Percentiles rank a stretch among this genome's conserved stretches.
phyloP scores from a whole-genome alignment of 257 asterid species.

The Ilex aquifolium region DNA sequence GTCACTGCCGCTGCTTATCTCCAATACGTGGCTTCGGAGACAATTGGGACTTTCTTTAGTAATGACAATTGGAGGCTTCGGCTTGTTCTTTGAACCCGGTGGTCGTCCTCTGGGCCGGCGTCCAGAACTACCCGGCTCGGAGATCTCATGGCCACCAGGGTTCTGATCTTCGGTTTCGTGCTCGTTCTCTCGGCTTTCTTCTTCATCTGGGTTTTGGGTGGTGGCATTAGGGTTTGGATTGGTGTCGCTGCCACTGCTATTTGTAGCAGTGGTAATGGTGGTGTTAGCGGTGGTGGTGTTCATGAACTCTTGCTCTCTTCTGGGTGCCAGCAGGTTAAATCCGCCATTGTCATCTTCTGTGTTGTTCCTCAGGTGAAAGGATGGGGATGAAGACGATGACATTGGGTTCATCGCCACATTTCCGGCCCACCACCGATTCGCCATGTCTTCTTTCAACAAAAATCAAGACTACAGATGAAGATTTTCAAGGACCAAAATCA shows the following conservation, averaged over 20 bases:
- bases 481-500: no score
- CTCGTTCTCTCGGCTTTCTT: slow-evolving; percentile 21
- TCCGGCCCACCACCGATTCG: slow-evolving; percentile 80
- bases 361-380: slow-evolving; percentile 40
- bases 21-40: slow-evolving; percentile 70
- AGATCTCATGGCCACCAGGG: slow-evolving; percentile 40
- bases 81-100: slow-evolving; percentile 65
- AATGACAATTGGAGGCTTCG: slow-evolving; percentile 59
- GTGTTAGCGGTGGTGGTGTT: neutral
- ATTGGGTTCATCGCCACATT: slow-evolving; percentile 53
- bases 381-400: slow-evolving; percentile 29
- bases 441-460: slow-evolving; percentile 33
- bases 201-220: slow-evolving; percentile 34
- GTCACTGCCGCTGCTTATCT: slow-evolving; percentile 54
- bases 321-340: slow-evolving; percentile 11
- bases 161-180: slow-evolving; percentile 28
- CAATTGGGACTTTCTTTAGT: slow-evolving; percentile 71
- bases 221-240: slow-evolving; percentile 19
- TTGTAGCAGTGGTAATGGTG: slow-evolving; percentile 17
- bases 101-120: slow-evolving; percentile 71
- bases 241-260: slow-evolving; percentile 37
- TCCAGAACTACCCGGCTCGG: slow-evolving; percentile 44
- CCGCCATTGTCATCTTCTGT: slow-evolving; percentile 30
- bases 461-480: neutral
- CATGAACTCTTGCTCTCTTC: slow-evolving; percentile 33